These are phyloP conservation scores for Botrytis aclada DNA, from an alignment of 2,329 filamentous ascomycete genomes.

Conservation along the genomic window DNA sequence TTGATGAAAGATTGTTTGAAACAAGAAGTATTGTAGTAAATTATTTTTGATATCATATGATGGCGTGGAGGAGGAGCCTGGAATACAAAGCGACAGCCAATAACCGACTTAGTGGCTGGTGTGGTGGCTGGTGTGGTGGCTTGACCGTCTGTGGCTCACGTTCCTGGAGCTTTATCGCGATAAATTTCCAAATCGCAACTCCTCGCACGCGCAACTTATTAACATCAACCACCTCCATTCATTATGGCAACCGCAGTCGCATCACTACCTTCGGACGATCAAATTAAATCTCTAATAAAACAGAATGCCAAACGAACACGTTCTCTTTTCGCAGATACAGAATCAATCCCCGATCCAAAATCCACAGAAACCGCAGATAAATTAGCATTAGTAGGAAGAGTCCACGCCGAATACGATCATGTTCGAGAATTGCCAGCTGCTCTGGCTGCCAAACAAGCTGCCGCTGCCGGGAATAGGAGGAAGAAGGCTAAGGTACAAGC, in stretches of 20 bases:
- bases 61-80: constrained; percentile 15
- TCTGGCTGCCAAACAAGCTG: constrained; percentile 76
- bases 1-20: background rate
- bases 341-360: constrained; percentile 24
- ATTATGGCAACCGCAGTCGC: constrained; percentile 15
- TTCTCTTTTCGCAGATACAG: constrained; percentile 40
- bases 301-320: constrained; percentile 44
- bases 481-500: constrained; percentile 56
- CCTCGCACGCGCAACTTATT: background rate
- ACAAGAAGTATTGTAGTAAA: background rate
- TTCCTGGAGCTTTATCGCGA: constrained; percentile 17
- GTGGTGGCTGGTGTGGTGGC: background rate
- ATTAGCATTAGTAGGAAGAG: constrained; percentile 33
- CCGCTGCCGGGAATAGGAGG: constrained; percentile 56
- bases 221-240: constrained; percentile 8
- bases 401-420: constrained; percentile 66
- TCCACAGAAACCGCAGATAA: constrained; percentile 34
- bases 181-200: constrained; percentile 13
- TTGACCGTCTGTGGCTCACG: constrained; percentile 6
- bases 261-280: constrained; percentile 24
- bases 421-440: constrained; percentile 74
- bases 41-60: background rate
- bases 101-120: background rate
- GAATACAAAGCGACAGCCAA: constrained; percentile 8
- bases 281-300: constrained; percentile 42